phyloP scores from a whole-genome alignment of 805 yeast genomes.

The Teunomyces aglyptinius region DNA sequence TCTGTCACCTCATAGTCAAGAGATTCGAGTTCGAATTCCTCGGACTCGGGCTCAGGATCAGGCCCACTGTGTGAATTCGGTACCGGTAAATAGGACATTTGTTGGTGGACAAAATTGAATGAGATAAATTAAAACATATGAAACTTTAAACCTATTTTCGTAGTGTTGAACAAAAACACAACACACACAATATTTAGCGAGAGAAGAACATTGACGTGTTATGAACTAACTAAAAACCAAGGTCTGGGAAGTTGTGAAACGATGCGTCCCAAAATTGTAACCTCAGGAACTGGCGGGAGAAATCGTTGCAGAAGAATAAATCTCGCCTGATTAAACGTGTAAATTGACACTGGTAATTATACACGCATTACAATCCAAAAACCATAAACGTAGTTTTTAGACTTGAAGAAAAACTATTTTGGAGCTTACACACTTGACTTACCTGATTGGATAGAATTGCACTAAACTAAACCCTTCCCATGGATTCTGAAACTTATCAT shows the following conservation, averaged over 20 bases:
- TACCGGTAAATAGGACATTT: constrained; percentile 1
- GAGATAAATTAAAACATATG: not conserved
- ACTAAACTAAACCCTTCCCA: too few relatives aligned
- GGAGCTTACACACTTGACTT: too few relatives aligned
- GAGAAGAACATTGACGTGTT: too few relatives aligned
- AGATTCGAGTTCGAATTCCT: constrained; percentile 18
- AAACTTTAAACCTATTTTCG: not conserved
- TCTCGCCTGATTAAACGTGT: too few relatives aligned
- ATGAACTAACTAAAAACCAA: too few relatives aligned
- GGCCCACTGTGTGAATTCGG: constrained; percentile 1
- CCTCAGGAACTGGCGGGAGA: not conserved
- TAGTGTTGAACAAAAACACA: not conserved
- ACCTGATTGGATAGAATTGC: too few relatives aligned
- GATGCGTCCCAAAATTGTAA: not conserved
- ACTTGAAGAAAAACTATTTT: too few relatives aligned
- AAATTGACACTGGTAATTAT: not conserved
- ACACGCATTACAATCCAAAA: not conserved
- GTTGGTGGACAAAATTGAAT: not conserved
- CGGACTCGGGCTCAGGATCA: constrained; percentile 2
- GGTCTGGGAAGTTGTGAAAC: not conserved
- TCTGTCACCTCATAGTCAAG: constrained; percentile 7
- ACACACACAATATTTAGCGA: not conserved
- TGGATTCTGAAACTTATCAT: too few relatives aligned
- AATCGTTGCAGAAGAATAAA: too few relatives aligned
- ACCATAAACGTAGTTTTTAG: too few relatives aligned